Base-by-base conservation (phyloP, 2,329 filamentous ascomycete genomes). In the Raffaelea albimanens region DNA sequence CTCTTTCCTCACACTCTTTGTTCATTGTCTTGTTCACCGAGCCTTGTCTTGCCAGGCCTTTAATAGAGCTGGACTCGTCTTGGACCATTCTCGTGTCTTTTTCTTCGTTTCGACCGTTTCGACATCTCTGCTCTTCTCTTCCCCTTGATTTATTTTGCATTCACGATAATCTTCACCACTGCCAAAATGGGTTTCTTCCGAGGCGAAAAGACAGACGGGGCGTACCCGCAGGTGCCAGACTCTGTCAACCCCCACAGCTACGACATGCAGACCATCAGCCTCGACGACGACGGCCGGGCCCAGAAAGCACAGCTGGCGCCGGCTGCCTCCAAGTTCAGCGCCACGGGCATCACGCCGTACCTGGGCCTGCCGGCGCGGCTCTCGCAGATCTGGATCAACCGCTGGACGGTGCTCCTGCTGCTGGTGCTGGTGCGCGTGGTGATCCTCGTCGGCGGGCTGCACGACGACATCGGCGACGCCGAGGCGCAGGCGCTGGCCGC, bases 351-450 rank as follows among this genome's bases (percentile, higher is more conserved):
- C 60, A 96, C 89, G 54, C 91, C 93, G 52, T 97, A 97, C 65
- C 85, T 98, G 53, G 89, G 90, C 58, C 80, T 96, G 61, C 81
- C 82, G 60, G 83, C 91, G 58, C 83, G 90, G 59, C 76, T 97
- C 58, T 97, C 93, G 45, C 93, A 98, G 72, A 77, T 94, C 65
- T 96, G 91, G 89, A 82, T 98, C 70, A 97, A 98, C 72, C 80
- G 87, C 66, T 98, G 93, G 93, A 97, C 93, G 36, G 74, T 97
- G 51, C 75, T 98, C 43, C 74, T 97, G 43, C 65, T 95, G 50
- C 80, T 98, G 46, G 83, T 97, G 48, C 81, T 98, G 45, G 78
- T 85, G 53, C 81, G 90, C 49, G 78, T 91, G 51, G 69, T 98
- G 45, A 72, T 97, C 50, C 80, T 90, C 34, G 78, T 91, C 47